A percentile compares a stretch with the other conserved stretches of the same genome.
These are phyloP conservation scores for Rhynchosporium graminicola DNA, from an alignment of 2,329 filamentous ascomycete species.

Conservation along the genomic window DNA sequence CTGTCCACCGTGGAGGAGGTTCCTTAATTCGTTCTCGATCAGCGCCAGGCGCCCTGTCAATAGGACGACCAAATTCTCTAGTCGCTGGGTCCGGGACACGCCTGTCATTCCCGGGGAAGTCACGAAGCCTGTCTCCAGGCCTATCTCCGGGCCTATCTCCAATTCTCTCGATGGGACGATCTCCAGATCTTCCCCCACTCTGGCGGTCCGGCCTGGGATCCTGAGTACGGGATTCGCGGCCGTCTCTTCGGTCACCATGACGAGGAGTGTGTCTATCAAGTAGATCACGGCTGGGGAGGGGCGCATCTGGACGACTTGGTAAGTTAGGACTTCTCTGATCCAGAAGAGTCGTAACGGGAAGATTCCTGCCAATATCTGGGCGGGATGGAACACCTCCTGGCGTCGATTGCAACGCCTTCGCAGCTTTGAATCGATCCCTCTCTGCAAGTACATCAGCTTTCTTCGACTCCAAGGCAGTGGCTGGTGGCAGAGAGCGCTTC, in stretches of 20 bases:
- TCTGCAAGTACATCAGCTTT: constrained; percentile 36
- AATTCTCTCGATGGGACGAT: constrained; percentile 27
- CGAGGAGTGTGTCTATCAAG: constrained; percentile 37
- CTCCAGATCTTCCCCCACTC: constrained; percentile 9
- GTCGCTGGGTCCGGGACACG: constrained; percentile 31
- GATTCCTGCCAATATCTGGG: constrained; percentile 29
- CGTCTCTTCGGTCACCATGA: constrained; percentile 39
- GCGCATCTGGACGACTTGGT: constrained; percentile 39
- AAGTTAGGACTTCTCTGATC: constrained; percentile 35
- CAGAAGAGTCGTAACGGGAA: constrained; percentile 17
- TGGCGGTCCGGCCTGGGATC: constrained; percentile 26
- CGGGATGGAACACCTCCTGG: constrained; percentile 30
- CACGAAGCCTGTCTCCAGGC: constrained; percentile 38
- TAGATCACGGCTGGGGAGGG: constrained; percentile 36
- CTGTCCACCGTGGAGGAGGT: constrained; percentile 37
- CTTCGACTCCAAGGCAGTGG: constrained; percentile 25
- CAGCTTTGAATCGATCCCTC: constrained; percentile 37
- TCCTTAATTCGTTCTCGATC: constrained; percentile 38
- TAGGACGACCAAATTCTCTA: constrained; percentile 35
- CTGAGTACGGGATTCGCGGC: constrained; percentile 29
- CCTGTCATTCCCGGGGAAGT: constrained; percentile 35
- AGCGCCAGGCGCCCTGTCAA: constrained; percentile 30
- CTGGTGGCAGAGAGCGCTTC: constrained; percentile 20
- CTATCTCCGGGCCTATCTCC: constrained; percentile 35
- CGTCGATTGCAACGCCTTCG: constrained; percentile 29